Evolutionary conservation across 1,139 yeast genomes (phyloP).

Genomic region (Candida sp.): DNA sequence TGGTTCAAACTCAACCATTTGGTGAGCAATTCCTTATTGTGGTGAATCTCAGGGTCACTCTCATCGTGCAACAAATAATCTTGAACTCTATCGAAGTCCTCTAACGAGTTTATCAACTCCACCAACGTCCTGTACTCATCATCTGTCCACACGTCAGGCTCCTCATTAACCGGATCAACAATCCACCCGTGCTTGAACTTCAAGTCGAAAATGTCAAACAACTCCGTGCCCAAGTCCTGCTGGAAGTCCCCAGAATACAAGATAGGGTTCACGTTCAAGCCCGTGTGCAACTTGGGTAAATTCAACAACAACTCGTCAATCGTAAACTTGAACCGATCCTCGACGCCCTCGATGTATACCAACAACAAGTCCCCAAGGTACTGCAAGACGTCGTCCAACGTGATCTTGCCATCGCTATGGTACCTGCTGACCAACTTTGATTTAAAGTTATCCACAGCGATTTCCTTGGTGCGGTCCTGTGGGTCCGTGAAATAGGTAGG

Average conservation of each 20-base stretch:
- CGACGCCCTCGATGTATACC: slow-evolving; percentile 19
- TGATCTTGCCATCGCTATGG: slow-evolving; percentile 23
- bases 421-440: slow-evolving; percentile 23
- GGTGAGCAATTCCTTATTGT: slow-evolving; percentile 22
- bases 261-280: slow-evolving; percentile 75
- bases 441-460: slow-evolving; percentile 25
- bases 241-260: slow-evolving; percentile 65
- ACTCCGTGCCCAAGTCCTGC: slow-evolving; percentile 34
- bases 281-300: slow-evolving; percentile 72
- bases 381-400: slow-evolving; percentile 38
- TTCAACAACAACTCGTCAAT: slow-evolving; percentile 45
- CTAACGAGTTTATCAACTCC: slow-evolving; percentile 27
- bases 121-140: slow-evolving; percentile 24
- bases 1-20: slow-evolving; percentile 56
- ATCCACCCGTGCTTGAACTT: slow-evolving; percentile 58
- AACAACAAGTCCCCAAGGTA: slow-evolving; percentile 50
- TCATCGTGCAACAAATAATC: slow-evolving; percentile 33
- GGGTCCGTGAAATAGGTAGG: not conserved
- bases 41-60: slow-evolving; percentile 12
- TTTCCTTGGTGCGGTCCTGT: slow-evolving; percentile 2
- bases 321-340: slow-evolving; percentile 16
- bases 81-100: slow-evolving; percentile 51
- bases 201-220: slow-evolving; percentile 45
- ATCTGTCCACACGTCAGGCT: slow-evolving; percentile 14
- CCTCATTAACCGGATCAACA: slow-evolving; percentile 23